Percentiles rank a stretch among this genome's conserved stretches.
These are phyloP conservation scores for Aureoboletus auriporus DNA, from an alignment of 768 basidiomycete species.

Conservation along the genomic window DNA sequence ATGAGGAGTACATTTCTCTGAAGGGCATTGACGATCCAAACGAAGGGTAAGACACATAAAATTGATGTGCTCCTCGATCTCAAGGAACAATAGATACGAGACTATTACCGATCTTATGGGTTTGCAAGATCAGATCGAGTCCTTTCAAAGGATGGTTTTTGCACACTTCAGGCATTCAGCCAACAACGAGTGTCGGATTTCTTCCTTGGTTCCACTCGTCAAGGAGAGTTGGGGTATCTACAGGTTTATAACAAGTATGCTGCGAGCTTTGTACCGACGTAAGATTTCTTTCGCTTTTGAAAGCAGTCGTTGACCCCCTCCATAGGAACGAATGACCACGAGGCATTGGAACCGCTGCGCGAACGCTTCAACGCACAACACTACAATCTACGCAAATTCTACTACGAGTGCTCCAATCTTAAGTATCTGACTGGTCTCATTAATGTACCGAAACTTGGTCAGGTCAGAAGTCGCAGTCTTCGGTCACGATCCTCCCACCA, in stretches of 20 bases:
- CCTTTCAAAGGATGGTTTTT: slow-evolving; percentile 97
- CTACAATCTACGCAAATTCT: slow-evolving; percentile 91
- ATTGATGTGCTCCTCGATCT: not conserved
- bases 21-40: slow-evolving; percentile 99
- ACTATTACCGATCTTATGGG: slow-evolving; percentile 97
- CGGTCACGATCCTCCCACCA: not conserved
- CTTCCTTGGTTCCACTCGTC: slow-evolving; percentile 90
- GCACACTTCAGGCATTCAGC: slow-evolving; percentile 86
- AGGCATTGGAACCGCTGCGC: slow-evolving; percentile 84
- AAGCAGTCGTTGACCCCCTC: slow-evolving; percentile 3
- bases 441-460: slow-evolving; percentile 96
- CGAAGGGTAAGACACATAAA: slow-evolving; percentile 70
- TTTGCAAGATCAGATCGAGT: slow-evolving; percentile 97
- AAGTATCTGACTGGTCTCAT: slow-evolving; percentile 97
- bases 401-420: slow-evolving; percentile 98
- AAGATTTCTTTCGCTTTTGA: slow-evolving; percentile 25
- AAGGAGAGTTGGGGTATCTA: slow-evolving; percentile 99
- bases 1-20: slow-evolving; percentile 96
- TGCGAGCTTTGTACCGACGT: slow-evolving; percentile 96
- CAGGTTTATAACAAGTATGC: slow-evolving; percentile 97
- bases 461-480: slow-evolving; percentile 40
- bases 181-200: slow-evolving; percentile 98
- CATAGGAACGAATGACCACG: slow-evolving; percentile 82
- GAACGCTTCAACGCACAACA: slow-evolving; percentile 90
- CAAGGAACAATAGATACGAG: slow-evolving; percentile 66